Evolutionary conservation across 2,329 filamentous ascomycete genomes (phyloP).

Genomic region (Fusarium subglutinans): DNA sequence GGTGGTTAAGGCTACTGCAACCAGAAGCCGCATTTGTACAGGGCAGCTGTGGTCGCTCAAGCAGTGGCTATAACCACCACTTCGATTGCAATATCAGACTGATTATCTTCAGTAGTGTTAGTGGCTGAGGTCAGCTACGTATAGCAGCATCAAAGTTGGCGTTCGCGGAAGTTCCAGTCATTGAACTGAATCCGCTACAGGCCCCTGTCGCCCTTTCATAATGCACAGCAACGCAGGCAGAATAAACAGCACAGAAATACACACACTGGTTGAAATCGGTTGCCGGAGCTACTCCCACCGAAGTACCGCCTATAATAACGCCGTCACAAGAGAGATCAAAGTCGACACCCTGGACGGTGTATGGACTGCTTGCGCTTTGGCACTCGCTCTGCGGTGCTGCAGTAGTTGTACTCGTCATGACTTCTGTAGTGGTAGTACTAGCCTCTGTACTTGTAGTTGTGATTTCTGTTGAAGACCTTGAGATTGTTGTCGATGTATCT

Average conservation of each 20-base stretch:
- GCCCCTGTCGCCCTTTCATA: neutral
- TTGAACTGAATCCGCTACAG: neutral
- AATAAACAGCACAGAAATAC: neutral
- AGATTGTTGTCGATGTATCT: neutral
- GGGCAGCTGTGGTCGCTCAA: neutral
- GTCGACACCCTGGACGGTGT: neutral
- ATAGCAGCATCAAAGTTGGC: neutral
- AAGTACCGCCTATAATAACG: neutral
- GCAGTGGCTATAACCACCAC: neutral
- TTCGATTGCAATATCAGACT: neutral
- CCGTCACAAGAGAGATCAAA: neutral
- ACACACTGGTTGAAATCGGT: neutral
- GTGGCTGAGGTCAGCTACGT: neutral
- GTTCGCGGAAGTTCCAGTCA: neutral
- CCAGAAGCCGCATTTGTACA: neutral
- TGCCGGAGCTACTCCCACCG: neutral
- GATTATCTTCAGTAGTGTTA: rapidly evolving
- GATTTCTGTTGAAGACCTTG: neutral
- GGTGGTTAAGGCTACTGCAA: neutral
- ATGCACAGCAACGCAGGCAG: neutral
- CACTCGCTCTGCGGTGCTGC: neutral
- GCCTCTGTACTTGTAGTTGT: neutral
- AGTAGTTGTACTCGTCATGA: neutral
- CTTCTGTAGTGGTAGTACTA: neutral
- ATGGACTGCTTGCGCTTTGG: neutral